phyloP scores from a whole-genome alignment of 2,329 filamentous ascomycete genomes.

The Tolypocladium tundrense region DNA sequence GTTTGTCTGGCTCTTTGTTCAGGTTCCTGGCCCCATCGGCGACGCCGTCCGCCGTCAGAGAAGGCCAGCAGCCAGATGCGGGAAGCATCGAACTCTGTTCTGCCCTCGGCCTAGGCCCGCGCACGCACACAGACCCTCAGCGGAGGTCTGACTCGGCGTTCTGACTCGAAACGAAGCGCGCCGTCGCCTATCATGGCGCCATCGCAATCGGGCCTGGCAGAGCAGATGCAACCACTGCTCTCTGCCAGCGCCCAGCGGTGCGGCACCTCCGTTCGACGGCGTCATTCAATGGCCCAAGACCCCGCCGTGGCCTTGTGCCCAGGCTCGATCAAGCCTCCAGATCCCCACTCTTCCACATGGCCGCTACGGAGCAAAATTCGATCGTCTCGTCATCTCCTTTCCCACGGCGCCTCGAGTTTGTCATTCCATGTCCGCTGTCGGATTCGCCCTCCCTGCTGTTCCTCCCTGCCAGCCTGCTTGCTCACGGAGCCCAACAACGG shows the following conservation, averaged over 20 bases:
- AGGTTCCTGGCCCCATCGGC: background rate
- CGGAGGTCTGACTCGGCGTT: background rate
- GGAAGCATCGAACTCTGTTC: background rate
- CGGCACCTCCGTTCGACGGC: background rate
- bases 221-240: background rate
- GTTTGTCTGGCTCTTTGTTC: background rate
- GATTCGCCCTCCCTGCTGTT: slow-evolving; percentile 9
- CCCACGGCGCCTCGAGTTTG: slow-evolving; percentile 5
- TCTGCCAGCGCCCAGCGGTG: background rate
- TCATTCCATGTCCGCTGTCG: slow-evolving; percentile 16
- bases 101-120: background rate
- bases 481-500: background rate
- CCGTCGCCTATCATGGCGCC: background rate
- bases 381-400: slow-evolving; percentile 20
- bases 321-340: slow-evolving; percentile 11
- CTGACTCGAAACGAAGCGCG: background rate
- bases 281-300: background rate
- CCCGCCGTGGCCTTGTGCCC: background rate
- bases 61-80: background rate
- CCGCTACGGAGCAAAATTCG: slow-evolving; percentile 14
- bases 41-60: background rate
- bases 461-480: background rate
- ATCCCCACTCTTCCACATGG: slow-evolving; percentile 18
- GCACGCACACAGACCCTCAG: background rate
- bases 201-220: background rate